Percentiles rank a stretch among this genome's conserved stretches.
Conservation (phyloP, 208 protist genomes). For the Crithidia mellificae region DNA sequence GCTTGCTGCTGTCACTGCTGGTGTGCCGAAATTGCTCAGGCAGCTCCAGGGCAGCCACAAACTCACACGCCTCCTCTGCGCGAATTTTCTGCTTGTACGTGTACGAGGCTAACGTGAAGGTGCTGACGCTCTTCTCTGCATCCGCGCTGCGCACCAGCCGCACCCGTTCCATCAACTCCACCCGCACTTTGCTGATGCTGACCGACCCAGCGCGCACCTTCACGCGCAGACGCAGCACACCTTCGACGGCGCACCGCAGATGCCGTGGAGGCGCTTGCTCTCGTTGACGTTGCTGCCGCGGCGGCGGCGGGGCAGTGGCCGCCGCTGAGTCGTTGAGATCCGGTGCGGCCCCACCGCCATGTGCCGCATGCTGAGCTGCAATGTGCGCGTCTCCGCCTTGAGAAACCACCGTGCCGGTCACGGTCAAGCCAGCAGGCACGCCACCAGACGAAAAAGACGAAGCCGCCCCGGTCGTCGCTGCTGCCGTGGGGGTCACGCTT, state of each 20-base stretch:
- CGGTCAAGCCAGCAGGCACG: constrained; percentile 19
- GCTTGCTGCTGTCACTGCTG: constrained; percentile 1
- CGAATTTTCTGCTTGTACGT: constrained; percentile 12
- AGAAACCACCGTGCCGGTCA: constrained; percentile 20
- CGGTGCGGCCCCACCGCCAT: neutral
- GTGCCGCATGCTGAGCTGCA: neutral
- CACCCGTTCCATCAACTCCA: constrained; percentile 18
- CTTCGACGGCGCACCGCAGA: neutral
- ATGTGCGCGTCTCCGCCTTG: neutral
- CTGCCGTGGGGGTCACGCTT: no score
- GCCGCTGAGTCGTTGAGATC: no score
- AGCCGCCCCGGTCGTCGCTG: neutral
- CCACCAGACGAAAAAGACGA: neutral
- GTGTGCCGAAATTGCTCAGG: constrained; percentile 24
- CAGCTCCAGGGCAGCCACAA: constrained; percentile 18
- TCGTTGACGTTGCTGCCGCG: no score
- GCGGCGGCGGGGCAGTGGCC: no score
- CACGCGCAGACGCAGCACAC: constrained; percentile 6
- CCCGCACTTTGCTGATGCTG: constrained; percentile 11
- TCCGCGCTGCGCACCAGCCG: neutral
- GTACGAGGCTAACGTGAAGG: constrained; percentile 17
- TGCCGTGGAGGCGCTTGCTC: neutral
- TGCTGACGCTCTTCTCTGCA: constrained; percentile 3
- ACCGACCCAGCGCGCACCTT: constrained; percentile 8
- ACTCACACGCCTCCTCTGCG: constrained; percentile 12